Evolutionary conservation across 352 stramenopile species (phyloP).

Genomic region (Hyaloperonospora arabidopsidis): DNA sequence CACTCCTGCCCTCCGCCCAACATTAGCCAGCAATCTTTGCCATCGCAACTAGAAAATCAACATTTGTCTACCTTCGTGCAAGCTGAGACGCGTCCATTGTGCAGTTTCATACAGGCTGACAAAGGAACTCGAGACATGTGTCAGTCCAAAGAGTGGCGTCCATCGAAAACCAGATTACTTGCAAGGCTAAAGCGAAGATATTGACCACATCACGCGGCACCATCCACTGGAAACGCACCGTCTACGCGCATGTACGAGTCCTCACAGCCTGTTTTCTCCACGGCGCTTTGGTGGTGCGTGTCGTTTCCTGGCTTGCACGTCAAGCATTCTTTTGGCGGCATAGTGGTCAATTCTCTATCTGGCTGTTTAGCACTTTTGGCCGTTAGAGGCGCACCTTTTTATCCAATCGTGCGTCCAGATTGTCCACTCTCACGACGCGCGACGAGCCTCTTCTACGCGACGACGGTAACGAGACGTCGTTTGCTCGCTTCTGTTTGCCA

Average conservation of each 20-base stretch:
- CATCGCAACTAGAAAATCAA: neutral
- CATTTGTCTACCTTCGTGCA: slow-evolving; percentile 40
- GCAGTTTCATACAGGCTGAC: slow-evolving; percentile 72
- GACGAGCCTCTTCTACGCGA: neutral
- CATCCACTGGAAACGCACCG: slow-evolving; percentile 19
- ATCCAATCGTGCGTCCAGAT: slow-evolving; percentile 14
- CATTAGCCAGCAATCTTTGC: slow-evolving; percentile 1
- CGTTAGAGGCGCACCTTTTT: slow-evolving; percentile 15
- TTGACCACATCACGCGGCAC: slow-evolving; percentile 3
- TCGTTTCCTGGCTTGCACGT: slow-evolving; percentile 65
- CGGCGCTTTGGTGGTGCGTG: slow-evolving; percentile 57
- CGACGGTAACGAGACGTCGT: too few species aligned
- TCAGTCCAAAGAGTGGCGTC: slow-evolving; percentile 6
- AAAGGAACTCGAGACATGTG: slow-evolving; percentile 11
- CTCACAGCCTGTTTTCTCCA: slow-evolving; percentile 64
- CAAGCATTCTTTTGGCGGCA: slow-evolving; percentile 60
- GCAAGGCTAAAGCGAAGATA: slow-evolving; percentile 5
- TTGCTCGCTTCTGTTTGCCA: slow-evolving; percentile 11
- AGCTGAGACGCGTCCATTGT: slow-evolving; percentile 65
- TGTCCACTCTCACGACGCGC: neutral
- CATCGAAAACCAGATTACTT: neutral
- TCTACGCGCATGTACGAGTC: slow-evolving; percentile 58
- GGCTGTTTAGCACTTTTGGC: slow-evolving; percentile 3
- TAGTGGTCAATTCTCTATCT: slow-evolving; percentile 2
- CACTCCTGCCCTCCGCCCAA: slow-evolving; percentile 47